A percentile compares a stretch with the other conserved stretches of the same genome.
These are phyloP conservation scores for Yarrowia keelungensis DNA, from an alignment of 805 yeast genomes.

Conservation along the genomic window DNA sequence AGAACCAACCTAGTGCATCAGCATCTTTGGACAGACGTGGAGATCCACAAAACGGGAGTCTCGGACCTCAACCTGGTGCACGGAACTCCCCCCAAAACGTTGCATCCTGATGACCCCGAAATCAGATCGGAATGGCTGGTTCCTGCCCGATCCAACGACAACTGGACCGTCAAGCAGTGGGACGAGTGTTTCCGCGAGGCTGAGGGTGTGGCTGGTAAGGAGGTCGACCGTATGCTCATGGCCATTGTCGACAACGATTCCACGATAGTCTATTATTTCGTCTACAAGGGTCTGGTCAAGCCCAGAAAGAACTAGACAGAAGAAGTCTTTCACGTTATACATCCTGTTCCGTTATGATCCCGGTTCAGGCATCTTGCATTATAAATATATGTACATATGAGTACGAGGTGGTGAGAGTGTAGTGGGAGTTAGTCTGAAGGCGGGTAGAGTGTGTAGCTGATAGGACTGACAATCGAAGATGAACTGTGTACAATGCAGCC, in stretches of 20 bases:
- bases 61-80: conserved; percentile 22
- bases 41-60: conserved; percentile 39
- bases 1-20: conserved; percentile 49
- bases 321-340: not conserved
- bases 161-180: conserved; percentile 51
- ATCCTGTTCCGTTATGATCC: conserved; percentile 18
- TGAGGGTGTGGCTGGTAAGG: conserved; percentile 38
- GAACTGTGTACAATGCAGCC: no score
- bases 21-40: conserved; percentile 51
- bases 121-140: conserved; percentile 45
- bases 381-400: conserved; percentile 25
- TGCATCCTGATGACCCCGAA: conserved; percentile 44
- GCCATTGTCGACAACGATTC: conserved; percentile 54
- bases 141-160: conserved; percentile 45
- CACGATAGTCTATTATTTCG: conserved; percentile 55
- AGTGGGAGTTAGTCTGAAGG: no score
- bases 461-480: no score
- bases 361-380: conserved; percentile 29
- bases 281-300: conserved; percentile 51
- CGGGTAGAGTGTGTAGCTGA: no score
- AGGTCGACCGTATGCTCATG: conserved; percentile 49
- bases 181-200: conserved; percentile 47
- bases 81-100: conserved; percentile 50
- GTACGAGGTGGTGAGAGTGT: no score
- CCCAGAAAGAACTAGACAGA: conserved; percentile 51